Evolutionary conservation across 257 asterid species (phyloP).

Genomic region (Scutellaria baicalensis): DNA sequence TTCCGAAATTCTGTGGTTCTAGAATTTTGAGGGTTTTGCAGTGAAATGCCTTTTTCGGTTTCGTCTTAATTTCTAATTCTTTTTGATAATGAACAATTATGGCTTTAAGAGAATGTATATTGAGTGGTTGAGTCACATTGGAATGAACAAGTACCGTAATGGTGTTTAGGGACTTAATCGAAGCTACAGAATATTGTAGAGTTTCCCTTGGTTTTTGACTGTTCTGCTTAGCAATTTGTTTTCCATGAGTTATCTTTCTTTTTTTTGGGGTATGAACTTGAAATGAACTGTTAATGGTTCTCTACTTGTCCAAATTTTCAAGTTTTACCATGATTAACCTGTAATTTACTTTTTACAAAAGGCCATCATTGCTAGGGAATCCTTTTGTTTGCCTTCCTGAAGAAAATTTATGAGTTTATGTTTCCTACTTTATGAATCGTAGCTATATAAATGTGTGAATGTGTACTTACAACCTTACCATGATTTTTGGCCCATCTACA

Average conservation of each 20-base stretch:
- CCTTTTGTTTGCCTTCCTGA: background rate
- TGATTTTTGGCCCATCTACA: background rate
- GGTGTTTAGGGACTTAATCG: background rate
- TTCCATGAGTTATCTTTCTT: background rate
- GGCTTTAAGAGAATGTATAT: background rate
- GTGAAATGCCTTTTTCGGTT: background rate
- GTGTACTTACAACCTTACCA: background rate
- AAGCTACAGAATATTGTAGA: background rate
- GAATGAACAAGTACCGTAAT: background rate
- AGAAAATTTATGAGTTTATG: background rate
- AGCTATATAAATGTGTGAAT: background rate
- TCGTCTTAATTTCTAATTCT: background rate
- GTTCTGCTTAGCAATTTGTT: background rate
- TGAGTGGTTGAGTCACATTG: background rate
- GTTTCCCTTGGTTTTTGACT: background rate
- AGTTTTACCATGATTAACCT: background rate
- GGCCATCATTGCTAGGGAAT: background rate
- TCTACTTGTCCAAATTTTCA: background rate
- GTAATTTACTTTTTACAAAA: background rate
- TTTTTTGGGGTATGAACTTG: background rate
- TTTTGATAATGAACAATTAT: background rate
- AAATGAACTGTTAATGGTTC: background rate
- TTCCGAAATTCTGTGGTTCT: background rate
- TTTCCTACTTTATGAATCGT: background rate
- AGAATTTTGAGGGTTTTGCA: constrained; percentile 1